These are phyloP conservation scores for Teunomyces kruisii DNA, from an alignment of 805 yeast species.

Conservation along the genomic window DNA sequence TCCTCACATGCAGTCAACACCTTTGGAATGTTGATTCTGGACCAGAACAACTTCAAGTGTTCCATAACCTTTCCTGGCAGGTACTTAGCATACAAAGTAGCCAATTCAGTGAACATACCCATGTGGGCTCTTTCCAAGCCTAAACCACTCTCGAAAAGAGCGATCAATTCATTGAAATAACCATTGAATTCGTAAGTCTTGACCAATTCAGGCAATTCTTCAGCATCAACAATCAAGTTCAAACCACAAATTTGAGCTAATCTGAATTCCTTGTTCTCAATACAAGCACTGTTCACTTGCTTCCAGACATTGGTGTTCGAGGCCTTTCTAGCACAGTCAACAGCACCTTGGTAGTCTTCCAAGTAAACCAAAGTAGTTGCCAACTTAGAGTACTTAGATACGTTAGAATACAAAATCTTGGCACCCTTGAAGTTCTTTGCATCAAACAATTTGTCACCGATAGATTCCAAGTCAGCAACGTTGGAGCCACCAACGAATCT, in stretches of 20 bases:
- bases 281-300: slow-evolving; percentile 95
- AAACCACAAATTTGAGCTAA: slow-evolving; percentile 98
- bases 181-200: slow-evolving; percentile 85
- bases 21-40: slow-evolving; percentile 96
- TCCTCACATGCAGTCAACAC: slow-evolving; percentile 90
- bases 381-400: slow-evolving; percentile 91
- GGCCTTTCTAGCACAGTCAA: slow-evolving; percentile 98
- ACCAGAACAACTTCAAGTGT: slow-evolving; percentile 96
- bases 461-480: slow-evolving; percentile 87
- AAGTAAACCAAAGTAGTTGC: slow-evolving; percentile 95
- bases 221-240: slow-evolving; percentile 95
- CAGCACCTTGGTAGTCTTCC: slow-evolving; percentile 93
- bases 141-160: slow-evolving; percentile 92
- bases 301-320: slow-evolving; percentile 94
- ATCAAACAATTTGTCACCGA: slow-evolving; percentile 88
- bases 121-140: slow-evolving; percentile 98
- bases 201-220: slow-evolving; percentile 89
- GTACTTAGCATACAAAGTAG: slow-evolving; percentile 86
- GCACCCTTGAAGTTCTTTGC: slow-evolving; percentile 89
- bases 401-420: slow-evolving; percentile 76
- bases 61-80: slow-evolving; percentile 90
- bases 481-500: slow-evolving; percentile 80
- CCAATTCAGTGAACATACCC: slow-evolving; percentile 99
- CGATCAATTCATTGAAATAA: slow-evolving; percentile 85
- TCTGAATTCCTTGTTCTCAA: slow-evolving; percentile 91